These are phyloP conservation scores for Vitis riparia DNA, from an alignment of 164 flowering plant species.

Conservation along the genomic window DNA sequence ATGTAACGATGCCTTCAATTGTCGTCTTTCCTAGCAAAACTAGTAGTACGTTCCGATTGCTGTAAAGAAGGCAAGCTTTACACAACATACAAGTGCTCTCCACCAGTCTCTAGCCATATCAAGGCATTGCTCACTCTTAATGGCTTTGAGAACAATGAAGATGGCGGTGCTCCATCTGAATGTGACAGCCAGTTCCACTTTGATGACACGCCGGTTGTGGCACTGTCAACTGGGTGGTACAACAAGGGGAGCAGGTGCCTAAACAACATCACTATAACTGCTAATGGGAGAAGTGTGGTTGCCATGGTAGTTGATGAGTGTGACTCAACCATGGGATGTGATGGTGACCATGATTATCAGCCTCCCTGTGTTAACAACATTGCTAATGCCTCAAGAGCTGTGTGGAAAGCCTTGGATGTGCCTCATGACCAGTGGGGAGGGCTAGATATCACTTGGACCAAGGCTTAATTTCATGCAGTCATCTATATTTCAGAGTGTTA, in stretches of 20 bases:
- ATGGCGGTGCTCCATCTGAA: constrained; percentile 28
- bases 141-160: constrained; percentile 26
- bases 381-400: constrained; percentile 39
- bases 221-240: constrained; percentile 23
- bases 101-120: constrained; percentile 1
- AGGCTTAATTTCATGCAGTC: constrained; percentile 8
- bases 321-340: constrained; percentile 21
- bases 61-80: constrained; percentile 6
- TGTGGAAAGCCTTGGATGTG: constrained; percentile 37
- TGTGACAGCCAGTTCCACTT: constrained; percentile 24
- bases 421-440: constrained; percentile 13
- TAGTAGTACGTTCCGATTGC: background rate
- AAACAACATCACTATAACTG: constrained; percentile 13
- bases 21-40: no score
- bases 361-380: constrained; percentile 36
- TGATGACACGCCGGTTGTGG: constrained; percentile 16
- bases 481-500: background rate
- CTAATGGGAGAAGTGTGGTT: constrained; percentile 14
- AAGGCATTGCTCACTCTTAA: constrained; percentile 27
- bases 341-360: constrained; percentile 20
- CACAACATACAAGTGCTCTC: constrained; percentile 6
- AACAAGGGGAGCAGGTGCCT: constrained; percentile 11
- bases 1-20: no score
- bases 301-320: constrained; percentile 25
- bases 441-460: constrained; percentile 27